A percentile compares a stretch with the other conserved stretches of the same genome.
Conservation (phyloP, 768 basidiomycete species). For the Phlegmacium glaucopus region DNA sequence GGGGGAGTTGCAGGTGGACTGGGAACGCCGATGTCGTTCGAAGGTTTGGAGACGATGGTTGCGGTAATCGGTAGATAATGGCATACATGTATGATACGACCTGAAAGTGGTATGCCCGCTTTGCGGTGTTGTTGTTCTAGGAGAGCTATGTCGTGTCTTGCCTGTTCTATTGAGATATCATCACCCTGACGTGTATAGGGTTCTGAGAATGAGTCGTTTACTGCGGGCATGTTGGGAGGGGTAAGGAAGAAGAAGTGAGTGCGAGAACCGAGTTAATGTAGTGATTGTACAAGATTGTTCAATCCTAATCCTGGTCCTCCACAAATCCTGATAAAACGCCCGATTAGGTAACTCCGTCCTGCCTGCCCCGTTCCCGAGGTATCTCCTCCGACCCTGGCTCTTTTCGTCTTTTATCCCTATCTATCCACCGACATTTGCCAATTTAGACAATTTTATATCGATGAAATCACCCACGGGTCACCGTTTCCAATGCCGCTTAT, state of each 20-base stretch:
- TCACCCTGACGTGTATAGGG: conserved; percentile 64
- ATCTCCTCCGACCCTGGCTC: too few species aligned
- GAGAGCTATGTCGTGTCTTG: conserved; percentile 65
- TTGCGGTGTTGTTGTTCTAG: conserved; percentile 73
- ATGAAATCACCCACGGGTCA: too few species aligned
- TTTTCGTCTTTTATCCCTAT: too few species aligned
- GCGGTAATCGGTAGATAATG: conserved; percentile 84
- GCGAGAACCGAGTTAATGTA: conserved; percentile 6
- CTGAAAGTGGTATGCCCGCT: conserved; percentile 72
- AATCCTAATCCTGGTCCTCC: conserved; percentile 21
- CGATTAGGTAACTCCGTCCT: conserved; percentile 15
- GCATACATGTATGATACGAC: conserved; percentile 88
- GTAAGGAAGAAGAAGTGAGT: conserved; percentile 1
- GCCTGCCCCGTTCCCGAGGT: too few species aligned
- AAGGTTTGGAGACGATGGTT: conserved; percentile 43
- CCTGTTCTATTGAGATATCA: conserved; percentile 66
- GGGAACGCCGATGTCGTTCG: conserved; percentile 40
- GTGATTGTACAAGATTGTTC: conserved; percentile 3
- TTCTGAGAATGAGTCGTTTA: conserved; percentile 73
- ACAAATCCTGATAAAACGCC: conserved; percentile 24
- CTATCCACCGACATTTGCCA: too few species aligned
- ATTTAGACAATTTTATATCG: too few species aligned
- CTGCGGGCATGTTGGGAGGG: background rate
- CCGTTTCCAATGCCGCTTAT: too few species aligned
- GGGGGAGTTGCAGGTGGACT: conserved; percentile 83